These are phyloP conservation scores for Clarireedia sp. DNA, from an alignment of 2,329 filamentous ascomycete species.

Conservation along the genomic window DNA sequence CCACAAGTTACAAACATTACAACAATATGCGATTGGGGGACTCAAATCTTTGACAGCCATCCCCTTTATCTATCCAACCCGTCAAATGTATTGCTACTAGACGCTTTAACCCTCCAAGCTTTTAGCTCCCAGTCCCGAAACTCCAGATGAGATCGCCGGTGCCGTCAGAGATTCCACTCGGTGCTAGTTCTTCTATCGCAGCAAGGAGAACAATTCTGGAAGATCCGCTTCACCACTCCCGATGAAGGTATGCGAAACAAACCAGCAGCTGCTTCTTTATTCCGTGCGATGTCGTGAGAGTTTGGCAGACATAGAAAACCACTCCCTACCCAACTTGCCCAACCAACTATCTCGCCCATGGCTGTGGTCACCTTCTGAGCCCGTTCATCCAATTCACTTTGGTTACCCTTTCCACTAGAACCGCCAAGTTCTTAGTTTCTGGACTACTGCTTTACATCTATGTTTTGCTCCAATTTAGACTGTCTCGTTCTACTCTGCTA, in stretches of 20 bases:
- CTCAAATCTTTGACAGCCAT: neutral
- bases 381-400: neutral
- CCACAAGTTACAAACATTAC: too few relatives aligned
- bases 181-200: constrained; percentile 24
- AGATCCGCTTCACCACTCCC: constrained; percentile 14
- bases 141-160: constrained; percentile 28
- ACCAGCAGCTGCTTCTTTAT: neutral
- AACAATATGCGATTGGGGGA: constrained; percentile 6
- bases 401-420: neutral
- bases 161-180: constrained; percentile 21
- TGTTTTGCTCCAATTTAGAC: neutral
- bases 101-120: neutral
- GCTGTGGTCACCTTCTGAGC: neutral
- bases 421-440: neutral
- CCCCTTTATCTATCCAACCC: neutral
- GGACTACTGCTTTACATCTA: neutral
- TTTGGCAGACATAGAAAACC: neutral
- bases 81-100: constrained; percentile 4
- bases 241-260: constrained; percentile 28
- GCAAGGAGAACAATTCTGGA: constrained; percentile 25
- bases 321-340: neutral
- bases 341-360: neutral
- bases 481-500: constrained; percentile 13
- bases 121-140: constrained; percentile 1
- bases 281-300: neutral